Evolutionary conservation across 2,329 filamentous ascomycete genomes (phyloP), one percentile per base, ranked within the genome.

Genomic region (Ophiocordyceps unilateralis): DNA sequence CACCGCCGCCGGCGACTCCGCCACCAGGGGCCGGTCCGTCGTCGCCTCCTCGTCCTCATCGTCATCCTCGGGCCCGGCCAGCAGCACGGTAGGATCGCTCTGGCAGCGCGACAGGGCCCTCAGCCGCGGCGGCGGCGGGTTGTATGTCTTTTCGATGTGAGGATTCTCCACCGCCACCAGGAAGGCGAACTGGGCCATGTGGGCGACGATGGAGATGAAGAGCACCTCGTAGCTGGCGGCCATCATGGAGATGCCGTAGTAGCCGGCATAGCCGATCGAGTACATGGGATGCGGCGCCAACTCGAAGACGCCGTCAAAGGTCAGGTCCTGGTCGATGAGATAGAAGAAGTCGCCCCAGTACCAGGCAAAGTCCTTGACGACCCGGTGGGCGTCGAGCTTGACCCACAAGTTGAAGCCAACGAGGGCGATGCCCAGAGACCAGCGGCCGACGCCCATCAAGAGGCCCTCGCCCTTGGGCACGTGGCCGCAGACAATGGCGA

Each of bases 311-410:
- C 91, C 91, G 58, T 98, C 91, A 61, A 98, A 98, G 41, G 88
- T 96, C 59, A 98, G 70, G 57, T 94, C 86, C 65, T 96, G 88
- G 63, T 98, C 91, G 60, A 98, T 85, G 56, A 98, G 79, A 64
- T 87, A 98, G 70, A 96, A 98, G 65, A 96, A 96, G 63, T 98
- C 91, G 47, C 91, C 91, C 91, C 91, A 98, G 64, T 96, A 98
- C 91, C 91, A 98, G 23, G 91, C 91, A 65, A 88, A 98, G 63
- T 98, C 91, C 63, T 96, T 96, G 57, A 98, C 91, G 41, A 98
- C 91, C 47, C 91, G 76, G 62, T 98, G 91, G 19, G 91, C 91
- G 62, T 98, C 91, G 48, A 98, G 72, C 65, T 98, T 98, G 49
- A 98, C 91, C 88, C 91, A 96, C 20, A 96, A 72, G 60, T 96